Percentiles rank a stretch among this genome's conserved stretches.
Evolutionary conservation across 2,329 filamentous ascomycete species (phyloP).

Genomic region (Pseudocercospora crystallina): DNA sequence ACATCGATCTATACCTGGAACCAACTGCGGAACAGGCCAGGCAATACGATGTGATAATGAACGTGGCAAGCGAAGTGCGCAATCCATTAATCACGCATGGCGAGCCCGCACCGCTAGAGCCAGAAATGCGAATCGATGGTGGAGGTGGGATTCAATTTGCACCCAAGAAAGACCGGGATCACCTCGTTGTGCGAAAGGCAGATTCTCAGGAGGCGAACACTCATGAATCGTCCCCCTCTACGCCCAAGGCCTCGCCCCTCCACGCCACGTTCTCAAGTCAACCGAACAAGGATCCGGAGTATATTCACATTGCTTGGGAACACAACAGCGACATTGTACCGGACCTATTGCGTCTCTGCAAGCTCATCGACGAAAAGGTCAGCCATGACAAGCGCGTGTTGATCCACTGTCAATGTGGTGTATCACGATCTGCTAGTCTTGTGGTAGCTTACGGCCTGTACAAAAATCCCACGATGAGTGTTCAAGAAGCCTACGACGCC

Average conservation of each 20-base stretch:
- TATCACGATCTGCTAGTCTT: slow-evolving; percentile 79
- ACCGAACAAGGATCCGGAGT: slow-evolving; percentile 62
- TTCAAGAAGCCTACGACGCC: slow-evolving; percentile 79
- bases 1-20: slow-evolving; percentile 77
- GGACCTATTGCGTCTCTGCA: slow-evolving; percentile 72
- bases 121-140: slow-evolving; percentile 36
- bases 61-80: slow-evolving; percentile 77
- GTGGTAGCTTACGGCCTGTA: slow-evolving; percentile 85
- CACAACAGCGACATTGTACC: slow-evolving; percentile 83
- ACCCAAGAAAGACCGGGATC: slow-evolving; percentile 24
- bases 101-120: slow-evolving; percentile 22
- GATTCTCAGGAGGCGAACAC: slow-evolving; percentile 1
- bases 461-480: slow-evolving; percentile 71
- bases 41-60: slow-evolving; percentile 78
- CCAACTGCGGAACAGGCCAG: slow-evolving; percentile 75
- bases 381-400: slow-evolving; percentile 75
- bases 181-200: slow-evolving; percentile 11
- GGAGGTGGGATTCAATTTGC: slow-evolving; percentile 37
- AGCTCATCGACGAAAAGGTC: slow-evolving; percentile 71
- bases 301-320: slow-evolving; percentile 85
- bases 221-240: slow-evolving; percentile 44
- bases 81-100: slow-evolving; percentile 62
- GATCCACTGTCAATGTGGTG: slow-evolving; percentile 82
- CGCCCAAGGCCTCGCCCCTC: slow-evolving; percentile 56
- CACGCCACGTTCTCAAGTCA: slow-evolving; percentile 19